These are phyloP conservation scores for Plenodomus lindquistii DNA, from an alignment of 2,329 filamentous ascomycete genomes.

Conservation along the genomic window DNA sequence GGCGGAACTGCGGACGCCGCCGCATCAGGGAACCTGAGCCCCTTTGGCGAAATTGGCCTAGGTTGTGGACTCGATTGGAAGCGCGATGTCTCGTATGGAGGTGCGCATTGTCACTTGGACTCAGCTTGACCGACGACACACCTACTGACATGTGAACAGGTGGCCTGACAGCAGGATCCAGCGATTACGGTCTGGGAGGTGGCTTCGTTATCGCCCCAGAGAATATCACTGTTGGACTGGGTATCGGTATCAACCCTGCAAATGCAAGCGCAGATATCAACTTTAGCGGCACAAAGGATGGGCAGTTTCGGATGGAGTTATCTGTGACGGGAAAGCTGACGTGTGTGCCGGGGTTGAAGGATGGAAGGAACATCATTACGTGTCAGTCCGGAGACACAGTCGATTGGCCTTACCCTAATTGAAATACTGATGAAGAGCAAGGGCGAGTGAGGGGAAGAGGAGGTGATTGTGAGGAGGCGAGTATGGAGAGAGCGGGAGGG, in stretches of 20 bases:
- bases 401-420: no score
- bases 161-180: slow-evolving; percentile 14
- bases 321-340: slow-evolving; percentile 2
- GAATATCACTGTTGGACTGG: slow-evolving; percentile 3
- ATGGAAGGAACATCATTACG: not conserved
- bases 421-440: no score
- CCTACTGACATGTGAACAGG: slow-evolving; percentile 1
- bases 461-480: no score
- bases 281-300: slow-evolving; percentile 10
- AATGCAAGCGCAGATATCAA: slow-evolving; percentile 10
- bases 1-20: slow-evolving; percentile 10
- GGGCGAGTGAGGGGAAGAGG: no score
- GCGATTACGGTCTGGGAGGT: slow-evolving; percentile 9
- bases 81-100: slow-evolving; percentile 9
- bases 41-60: slow-evolving; percentile 14
- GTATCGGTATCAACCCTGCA: slow-evolving; percentile 10
- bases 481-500: no score
- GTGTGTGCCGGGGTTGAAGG: slow-evolving; percentile 6
- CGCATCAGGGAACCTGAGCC: slow-evolving; percentile 6
- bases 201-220: slow-evolving; percentile 12
- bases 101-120: not conserved
- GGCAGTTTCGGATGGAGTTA: slow-evolving; percentile 9
- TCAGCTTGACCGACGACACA: not conserved
- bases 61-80: slow-evolving; percentile 16
- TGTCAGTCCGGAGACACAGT: not conserved